Conservation (phyloP, 768 basidiomycete genomes). For the Pholiota conissans region DNA sequence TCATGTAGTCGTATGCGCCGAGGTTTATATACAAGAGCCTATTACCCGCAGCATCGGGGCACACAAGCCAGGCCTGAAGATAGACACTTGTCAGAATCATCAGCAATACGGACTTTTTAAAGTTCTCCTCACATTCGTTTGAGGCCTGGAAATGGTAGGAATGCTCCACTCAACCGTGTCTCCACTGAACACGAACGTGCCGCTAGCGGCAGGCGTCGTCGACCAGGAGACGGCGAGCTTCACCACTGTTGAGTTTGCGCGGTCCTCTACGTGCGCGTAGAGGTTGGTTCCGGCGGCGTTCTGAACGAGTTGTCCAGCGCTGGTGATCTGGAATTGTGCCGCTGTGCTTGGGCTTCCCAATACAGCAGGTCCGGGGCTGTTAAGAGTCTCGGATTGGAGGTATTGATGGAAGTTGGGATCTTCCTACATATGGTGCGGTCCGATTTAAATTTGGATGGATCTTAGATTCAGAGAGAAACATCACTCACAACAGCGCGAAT, state of each 20-base stretch:
- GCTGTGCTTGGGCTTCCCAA: conserved; percentile 52
- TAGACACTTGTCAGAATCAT: conserved; percentile 1
- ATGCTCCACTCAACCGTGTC: conserved; percentile 61
- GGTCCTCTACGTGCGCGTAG: conserved; percentile 51
- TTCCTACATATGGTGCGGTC: conserved; percentile 8
- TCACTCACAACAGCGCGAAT: conserved; percentile 53
- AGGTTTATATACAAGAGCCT: conserved; percentile 52
- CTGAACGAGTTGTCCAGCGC: conserved; percentile 54
- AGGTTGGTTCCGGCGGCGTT: conserved; percentile 40
- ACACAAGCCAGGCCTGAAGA: conserved; percentile 54
- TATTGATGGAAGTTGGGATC: conserved; percentile 32
- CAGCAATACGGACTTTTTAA: not conserved
- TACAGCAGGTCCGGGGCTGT: conserved; percentile 46
- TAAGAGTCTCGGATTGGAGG: conserved; percentile 48
- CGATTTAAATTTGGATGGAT: not conserved
- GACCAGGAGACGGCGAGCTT: conserved; percentile 54
- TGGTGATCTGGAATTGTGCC: conserved; percentile 55
- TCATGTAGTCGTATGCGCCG: conserved; percentile 52
- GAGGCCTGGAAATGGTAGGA: conserved; percentile 48
- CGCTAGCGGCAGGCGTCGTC: conserved; percentile 43
- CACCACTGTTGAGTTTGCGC: conserved; percentile 42
- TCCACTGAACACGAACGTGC: conserved; percentile 55
- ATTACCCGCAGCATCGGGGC: conserved; percentile 47
- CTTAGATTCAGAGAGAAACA: not conserved
- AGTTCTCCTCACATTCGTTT: conserved; percentile 43